A percentile compares a stretch with the other conserved stretches of the same genome.
Evolutionary conservation across 108 stramenopile species (phyloP).

Genomic region (Skeletonema tropicum): DNA sequence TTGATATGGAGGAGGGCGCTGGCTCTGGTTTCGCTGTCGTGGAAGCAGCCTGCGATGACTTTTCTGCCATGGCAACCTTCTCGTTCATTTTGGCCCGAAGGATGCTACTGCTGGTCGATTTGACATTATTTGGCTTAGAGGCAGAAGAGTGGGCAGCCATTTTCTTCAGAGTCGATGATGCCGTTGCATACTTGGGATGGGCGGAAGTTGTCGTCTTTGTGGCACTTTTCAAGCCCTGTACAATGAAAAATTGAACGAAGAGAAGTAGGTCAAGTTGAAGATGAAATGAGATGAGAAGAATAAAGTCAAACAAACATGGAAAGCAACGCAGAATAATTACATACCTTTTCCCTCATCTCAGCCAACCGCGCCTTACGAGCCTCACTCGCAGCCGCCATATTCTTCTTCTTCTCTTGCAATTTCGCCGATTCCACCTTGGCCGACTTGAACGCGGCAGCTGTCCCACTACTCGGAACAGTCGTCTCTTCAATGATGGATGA

Average conservation of each 20-base stretch:
- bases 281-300: conserved; percentile 11
- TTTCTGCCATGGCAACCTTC: conserved; percentile 57
- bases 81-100: conserved; percentile 77
- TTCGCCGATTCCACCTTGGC: conserved; percentile 19
- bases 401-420: conserved; percentile 43
- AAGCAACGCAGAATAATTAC: conserved; percentile 25
- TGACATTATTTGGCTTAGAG: background rate
- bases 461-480: background rate
- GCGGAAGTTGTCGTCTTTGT: conserved; percentile 12
- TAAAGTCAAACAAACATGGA: conserved; percentile 5
- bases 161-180: conserved; percentile 29
- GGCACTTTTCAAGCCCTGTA: conserved; percentile 12
- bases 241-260: background rate
- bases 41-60: conserved; percentile 24
- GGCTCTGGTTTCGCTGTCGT: conserved; percentile 14
- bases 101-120: conserved; percentile 37
- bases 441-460: conserved; percentile 4
- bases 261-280: background rate
- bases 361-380: conserved; percentile 60
- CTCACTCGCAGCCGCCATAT: conserved; percentile 46
- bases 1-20: background rate
- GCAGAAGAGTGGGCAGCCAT: conserved; percentile 31
- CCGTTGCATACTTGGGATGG: conserved; percentile 35
- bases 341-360: conserved; percentile 47
- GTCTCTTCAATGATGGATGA: conserved; percentile 7